These are phyloP conservation scores for Rhizopus stolonifer DNA, from an alignment of 371 early-diverging fungal species.

Conservation along the genomic window DNA sequence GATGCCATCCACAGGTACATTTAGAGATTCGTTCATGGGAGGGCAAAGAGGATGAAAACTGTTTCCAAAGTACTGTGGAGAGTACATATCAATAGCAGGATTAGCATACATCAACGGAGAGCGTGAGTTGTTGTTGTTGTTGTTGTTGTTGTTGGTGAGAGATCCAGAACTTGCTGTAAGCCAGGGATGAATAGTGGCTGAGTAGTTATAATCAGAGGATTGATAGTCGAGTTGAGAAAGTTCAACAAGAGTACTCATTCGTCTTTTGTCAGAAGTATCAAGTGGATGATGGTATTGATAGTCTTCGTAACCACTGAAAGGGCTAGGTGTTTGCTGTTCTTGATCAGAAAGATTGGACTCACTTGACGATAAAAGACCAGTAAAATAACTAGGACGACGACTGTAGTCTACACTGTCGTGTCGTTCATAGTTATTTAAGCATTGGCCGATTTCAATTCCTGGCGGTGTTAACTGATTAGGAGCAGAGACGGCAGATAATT, in stretches of 20 bases:
- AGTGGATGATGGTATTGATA: slow-evolving; percentile 24
- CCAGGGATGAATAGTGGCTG: slow-evolving; percentile 17
- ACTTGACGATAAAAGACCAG: slow-evolving; percentile 24
- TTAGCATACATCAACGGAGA: slow-evolving; percentile 29
- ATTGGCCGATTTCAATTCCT: slow-evolving; percentile 3
- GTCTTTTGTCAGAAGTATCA: slow-evolving; percentile 20
- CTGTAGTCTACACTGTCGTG: slow-evolving; percentile 31
- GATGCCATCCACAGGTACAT: slow-evolving; percentile 1
- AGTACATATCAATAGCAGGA: slow-evolving; percentile 26
- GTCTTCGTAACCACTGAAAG: slow-evolving; percentile 28
- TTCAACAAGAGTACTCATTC: slow-evolving; percentile 18
- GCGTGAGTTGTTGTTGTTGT: slow-evolving; percentile 2
- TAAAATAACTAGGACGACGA: slow-evolving; percentile 26
- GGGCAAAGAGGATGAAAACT: slow-evolving; percentile 12
- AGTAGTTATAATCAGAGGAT: slow-evolving; percentile 3
- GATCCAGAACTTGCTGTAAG: too few species aligned
- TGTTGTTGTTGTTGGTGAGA: too few species aligned
- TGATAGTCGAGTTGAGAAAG: slow-evolving; percentile 7
- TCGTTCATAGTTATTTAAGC: slow-evolving; percentile 19
- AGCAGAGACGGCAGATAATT: too few species aligned
- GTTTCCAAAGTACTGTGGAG: slow-evolving; percentile 18
- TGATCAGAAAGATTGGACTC: slow-evolving; percentile 27
- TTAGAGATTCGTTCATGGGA: not conserved
- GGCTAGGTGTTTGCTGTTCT: slow-evolving; percentile 27
- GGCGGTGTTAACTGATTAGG: too few species aligned